Percentiles rank a stretch among this genome's conserved stretches.
These are phyloP conservation scores for Megacollybia marginata DNA, from an alignment of 768 basidiomycete species.

Conservation along the genomic window DNA sequence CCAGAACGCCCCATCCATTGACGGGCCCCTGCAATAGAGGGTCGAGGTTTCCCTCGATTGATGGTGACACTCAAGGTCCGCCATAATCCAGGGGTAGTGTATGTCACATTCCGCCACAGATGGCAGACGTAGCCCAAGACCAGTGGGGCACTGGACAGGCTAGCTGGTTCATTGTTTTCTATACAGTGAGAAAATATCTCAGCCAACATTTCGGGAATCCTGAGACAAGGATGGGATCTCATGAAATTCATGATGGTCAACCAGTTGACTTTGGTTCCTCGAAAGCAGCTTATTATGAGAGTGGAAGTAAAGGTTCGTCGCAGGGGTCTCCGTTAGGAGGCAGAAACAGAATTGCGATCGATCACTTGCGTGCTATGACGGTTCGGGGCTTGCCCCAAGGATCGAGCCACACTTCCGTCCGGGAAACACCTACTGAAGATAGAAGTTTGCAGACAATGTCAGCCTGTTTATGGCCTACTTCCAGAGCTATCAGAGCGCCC, in stretches of 20 bases:
- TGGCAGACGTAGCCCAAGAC: conserved; percentile 33
- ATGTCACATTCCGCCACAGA: conserved; percentile 32
- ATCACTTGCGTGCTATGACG: conserved; percentile 48
- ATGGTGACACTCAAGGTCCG: conserved; percentile 24
- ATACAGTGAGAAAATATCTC: conserved; percentile 23
- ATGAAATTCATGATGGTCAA: conserved; percentile 1
- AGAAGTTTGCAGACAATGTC: conserved; percentile 54
- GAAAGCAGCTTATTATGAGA: not conserved
- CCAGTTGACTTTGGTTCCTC: not conserved
- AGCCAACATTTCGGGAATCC: conserved; percentile 23
- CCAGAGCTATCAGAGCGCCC: conserved; percentile 60
- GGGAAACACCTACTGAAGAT: conserved; percentile 33
- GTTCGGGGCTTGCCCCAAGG: conserved; percentile 73
- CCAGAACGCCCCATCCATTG: conserved; percentile 28
- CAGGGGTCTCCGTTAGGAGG: not conserved
- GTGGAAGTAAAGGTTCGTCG: not conserved
- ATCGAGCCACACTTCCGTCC: conserved; percentile 69
- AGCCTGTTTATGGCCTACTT: conserved; percentile 75
- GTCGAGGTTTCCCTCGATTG: conserved; percentile 20
- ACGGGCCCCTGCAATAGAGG: conserved; percentile 18
- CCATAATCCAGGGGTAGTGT: conserved; percentile 34
- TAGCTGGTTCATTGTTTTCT: conserved; percentile 7
- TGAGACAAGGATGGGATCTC: conserved; percentile 1
- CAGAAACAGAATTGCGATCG: not conserved
- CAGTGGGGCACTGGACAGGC: conserved; percentile 18